These are phyloP conservation scores for Suhomyces sp. DNA, from an alignment of 805 yeast species.

Conservation along the genomic window DNA sequence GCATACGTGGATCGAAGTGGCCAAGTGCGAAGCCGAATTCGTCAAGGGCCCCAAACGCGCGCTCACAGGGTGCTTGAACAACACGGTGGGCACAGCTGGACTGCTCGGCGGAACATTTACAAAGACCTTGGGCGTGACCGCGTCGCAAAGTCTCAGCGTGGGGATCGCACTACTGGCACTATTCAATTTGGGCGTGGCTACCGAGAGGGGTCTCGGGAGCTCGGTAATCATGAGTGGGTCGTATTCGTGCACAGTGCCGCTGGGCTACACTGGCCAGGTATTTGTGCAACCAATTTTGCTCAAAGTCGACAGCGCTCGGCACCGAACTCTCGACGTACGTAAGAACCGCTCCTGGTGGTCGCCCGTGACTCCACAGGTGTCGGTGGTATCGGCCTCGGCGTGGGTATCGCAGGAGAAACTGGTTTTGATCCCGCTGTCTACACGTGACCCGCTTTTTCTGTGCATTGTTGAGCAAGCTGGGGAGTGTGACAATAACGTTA, in stretches of 20 bases:
- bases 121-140: neutral
- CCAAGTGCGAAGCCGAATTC: neutral
- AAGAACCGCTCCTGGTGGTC: neutral
- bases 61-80: constrained; percentile 18
- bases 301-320: constrained; percentile 10
- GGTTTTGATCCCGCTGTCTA: neutral
- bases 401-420: neutral
- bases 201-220: neutral
- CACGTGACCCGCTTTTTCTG: neutral
- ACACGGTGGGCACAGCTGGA: constrained; percentile 19
- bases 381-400: neutral
- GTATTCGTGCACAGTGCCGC: constrained; percentile 15
- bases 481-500: constrained; percentile 3
- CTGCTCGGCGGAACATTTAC: constrained; percentile 13
- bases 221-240: constrained; percentile 10
- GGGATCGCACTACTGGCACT: neutral
- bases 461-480: constrained; percentile 3
- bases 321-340: constrained; percentile 11
- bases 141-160: neutral
- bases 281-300: constrained; percentile 16
- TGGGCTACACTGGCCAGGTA: constrained; percentile 21
- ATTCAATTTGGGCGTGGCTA: neutral
- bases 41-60: constrained; percentile 6
- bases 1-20: constrained; percentile 16
- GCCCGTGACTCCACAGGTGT: neutral